Percentiles rank a stretch among this genome's conserved stretches.
Conservation (phyloP, 2,329 filamentous ascomycete species). For the Proliferodiscus dingleyae region DNA sequence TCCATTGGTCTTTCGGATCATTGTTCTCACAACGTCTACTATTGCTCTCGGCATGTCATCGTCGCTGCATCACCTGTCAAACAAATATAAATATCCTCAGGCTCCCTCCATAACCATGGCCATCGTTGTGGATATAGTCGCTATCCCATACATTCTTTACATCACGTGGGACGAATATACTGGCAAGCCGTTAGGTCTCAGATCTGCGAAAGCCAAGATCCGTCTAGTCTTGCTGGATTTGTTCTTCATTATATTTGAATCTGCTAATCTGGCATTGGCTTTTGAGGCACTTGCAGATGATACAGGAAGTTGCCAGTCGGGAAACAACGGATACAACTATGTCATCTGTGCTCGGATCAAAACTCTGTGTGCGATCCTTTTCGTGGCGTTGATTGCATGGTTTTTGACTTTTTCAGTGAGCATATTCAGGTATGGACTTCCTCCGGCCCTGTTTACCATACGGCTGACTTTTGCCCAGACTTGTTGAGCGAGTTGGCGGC, state of each 20-base stretch:
- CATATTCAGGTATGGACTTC: constrained; percentile 55
- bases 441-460: background rate
- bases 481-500: constrained; percentile 57
- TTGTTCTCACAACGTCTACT: constrained; percentile 77
- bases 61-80: constrained; percentile 59
- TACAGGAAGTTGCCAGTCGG: constrained; percentile 51
- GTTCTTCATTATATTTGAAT: constrained; percentile 96
- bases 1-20: constrained; percentile 76
- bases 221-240: constrained; percentile 86
- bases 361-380: constrained; percentile 70
- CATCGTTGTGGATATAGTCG: constrained; percentile 81
- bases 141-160: constrained; percentile 84
- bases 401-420: constrained; percentile 84
- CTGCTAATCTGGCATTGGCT: constrained; percentile 83
- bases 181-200: constrained; percentile 83
- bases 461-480: constrained; percentile 32
- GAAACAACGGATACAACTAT: constrained; percentile 32
- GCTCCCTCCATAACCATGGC: constrained; percentile 81
- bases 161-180: constrained; percentile 97
- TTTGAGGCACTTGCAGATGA: constrained; percentile 73
- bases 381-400: constrained; percentile 85
- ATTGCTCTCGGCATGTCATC: constrained; percentile 74
- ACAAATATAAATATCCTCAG: constrained; percentile 44
- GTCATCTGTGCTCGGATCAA: constrained; percentile 59
- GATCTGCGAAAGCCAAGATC: constrained; percentile 79